A percentile compares a stretch with the other conserved stretches of the same genome.
These are phyloP conservation scores for Circinella minor DNA, from an alignment of 371 early-diverging fungal genomes.

Conservation along the genomic window DNA sequence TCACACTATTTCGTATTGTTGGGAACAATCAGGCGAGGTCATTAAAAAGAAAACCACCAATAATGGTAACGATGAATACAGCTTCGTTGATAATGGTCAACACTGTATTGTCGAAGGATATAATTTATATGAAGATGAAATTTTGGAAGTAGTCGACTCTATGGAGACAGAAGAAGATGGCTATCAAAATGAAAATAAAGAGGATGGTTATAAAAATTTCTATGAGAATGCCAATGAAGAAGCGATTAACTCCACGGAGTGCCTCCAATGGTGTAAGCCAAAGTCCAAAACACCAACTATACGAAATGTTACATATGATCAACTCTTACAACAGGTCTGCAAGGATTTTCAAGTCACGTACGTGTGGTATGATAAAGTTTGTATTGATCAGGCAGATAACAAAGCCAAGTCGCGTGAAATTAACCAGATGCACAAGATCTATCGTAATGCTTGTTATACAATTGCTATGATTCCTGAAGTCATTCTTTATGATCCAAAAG, in stretches of 20 bases:
- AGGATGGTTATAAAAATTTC: too few species aligned
- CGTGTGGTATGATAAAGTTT: not conserved
- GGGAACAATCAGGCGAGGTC: not conserved
- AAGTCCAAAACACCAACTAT: not conserved
- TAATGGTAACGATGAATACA: not conserved
- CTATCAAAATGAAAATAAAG: too few species aligned
- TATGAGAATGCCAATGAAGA: too few species aligned
- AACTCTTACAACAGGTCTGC: not conserved
- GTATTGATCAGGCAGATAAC: not conserved
- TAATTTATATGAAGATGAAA: too few species aligned
- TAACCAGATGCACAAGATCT: not conserved
- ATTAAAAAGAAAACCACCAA: not conserved
- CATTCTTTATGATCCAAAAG: not conserved
- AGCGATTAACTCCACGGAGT: too few species aligned
- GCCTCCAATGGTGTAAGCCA: not conserved
- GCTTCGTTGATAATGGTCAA: not conserved
- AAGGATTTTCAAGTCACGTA: not conserved
- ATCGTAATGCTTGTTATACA: not conserved
- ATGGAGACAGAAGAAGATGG: too few species aligned
- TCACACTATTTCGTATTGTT: not conserved
- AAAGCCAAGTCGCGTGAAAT: not conserved
- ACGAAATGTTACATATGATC: not conserved
- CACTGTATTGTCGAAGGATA: not conserved
- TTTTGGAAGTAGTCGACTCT: too few species aligned
- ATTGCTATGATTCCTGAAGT: not conserved